A percentile compares a stretch with the other conserved stretches of the same genome.
phyloP scores from a whole-genome alignment of 495 filamentous ascomycete species.

The Terfezia boudieri region DNA sequence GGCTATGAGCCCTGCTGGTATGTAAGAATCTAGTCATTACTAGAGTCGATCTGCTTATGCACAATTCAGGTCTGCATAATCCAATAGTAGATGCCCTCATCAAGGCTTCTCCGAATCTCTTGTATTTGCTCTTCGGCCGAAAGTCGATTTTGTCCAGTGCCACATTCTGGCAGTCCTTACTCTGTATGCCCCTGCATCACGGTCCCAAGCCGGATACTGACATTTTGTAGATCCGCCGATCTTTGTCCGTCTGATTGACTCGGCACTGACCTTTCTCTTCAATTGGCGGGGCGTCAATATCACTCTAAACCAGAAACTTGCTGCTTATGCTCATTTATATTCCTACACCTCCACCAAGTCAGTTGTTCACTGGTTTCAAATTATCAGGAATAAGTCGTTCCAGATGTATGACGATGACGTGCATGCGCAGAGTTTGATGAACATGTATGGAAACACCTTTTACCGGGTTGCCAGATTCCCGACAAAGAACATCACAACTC shows the following conservation, averaged over 20 bases:
- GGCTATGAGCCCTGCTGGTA: constrained; percentile 71
- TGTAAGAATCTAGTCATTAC: not conserved
- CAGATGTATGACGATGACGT: constrained; percentile 98
- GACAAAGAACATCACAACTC: constrained; percentile 89
- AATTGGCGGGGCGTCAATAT: constrained; percentile 81
- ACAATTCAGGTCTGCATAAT: constrained; percentile 41
- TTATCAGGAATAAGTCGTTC: constrained; percentile 82
- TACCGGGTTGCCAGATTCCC: constrained; percentile 91
- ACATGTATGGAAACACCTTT: constrained; percentile 38
- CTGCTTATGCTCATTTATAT: constrained; percentile 90
- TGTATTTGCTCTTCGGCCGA: constrained; percentile 88
- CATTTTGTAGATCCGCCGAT: constrained; percentile 52
- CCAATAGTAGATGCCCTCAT: constrained; percentile 76
- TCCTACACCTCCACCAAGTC: constrained; percentile 90
- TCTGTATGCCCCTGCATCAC: constrained; percentile 20
- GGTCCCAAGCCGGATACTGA: not conserved
- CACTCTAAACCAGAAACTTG: constrained; percentile 67
- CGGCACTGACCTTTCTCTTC: constrained; percentile 60
- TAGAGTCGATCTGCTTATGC: not conserved
- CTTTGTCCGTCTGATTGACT: constrained; percentile 73
- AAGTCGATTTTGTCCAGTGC: constrained; percentile 78
- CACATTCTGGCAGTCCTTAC: constrained; percentile 90
- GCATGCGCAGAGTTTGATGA: constrained; percentile 28
- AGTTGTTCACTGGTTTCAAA: constrained; percentile 97
- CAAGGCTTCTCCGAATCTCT: constrained; percentile 78